phyloP scores from a whole-genome alignment of 1,284 basidiomycete species.

The Tranzscheliella williamsii region DNA sequence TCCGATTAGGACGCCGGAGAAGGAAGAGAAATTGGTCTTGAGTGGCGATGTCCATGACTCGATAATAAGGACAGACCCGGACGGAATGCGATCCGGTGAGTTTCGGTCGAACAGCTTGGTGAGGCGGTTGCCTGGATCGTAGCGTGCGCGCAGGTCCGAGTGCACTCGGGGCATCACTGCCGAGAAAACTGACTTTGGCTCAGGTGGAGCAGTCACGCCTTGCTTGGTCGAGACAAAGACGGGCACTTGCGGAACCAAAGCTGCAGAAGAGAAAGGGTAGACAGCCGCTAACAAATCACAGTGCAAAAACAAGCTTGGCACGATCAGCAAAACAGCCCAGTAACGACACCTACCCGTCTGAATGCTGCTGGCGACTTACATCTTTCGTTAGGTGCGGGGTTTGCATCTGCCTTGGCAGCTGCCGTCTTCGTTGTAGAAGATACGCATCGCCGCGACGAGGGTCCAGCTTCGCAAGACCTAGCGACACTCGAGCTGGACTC shows the following conservation, averaged over 20 bases:
- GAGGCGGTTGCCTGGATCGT: conserved; percentile 47
- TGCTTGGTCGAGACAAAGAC: conserved; percentile 26
- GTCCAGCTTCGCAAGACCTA: conserved; percentile 3
- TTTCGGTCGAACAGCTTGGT: conserved; percentile 54
- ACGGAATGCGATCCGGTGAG: conserved; percentile 45
- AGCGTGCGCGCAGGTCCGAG: conserved; percentile 44
- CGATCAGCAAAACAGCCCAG: too few species aligned
- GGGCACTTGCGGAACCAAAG: conserved; percentile 26
- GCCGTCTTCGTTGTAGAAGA: conserved; percentile 6
- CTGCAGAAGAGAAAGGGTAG: conserved; percentile 46
- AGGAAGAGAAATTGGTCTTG: conserved; percentile 49
- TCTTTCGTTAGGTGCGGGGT: neutral
- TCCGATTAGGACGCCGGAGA: conserved; percentile 57
- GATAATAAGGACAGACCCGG: conserved; percentile 57
- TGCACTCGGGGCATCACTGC: conserved; percentile 51
- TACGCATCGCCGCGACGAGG: conserved; percentile 17
- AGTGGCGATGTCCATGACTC: conserved; percentile 51
- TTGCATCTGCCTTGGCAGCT: neutral
- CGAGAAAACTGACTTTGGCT: conserved; percentile 27
- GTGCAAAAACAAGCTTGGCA: too few species aligned
- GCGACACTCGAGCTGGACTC: conserved; percentile 7
- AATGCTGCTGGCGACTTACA: neutral
- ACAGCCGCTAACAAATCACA: conserved; percentile 16
- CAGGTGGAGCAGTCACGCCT: conserved; percentile 30
- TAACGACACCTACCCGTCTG: too few species aligned